Base-by-base conservation (phyloP, 2,329 filamentous ascomycete genomes). In the Colletotrichum zoysiae region DNA sequence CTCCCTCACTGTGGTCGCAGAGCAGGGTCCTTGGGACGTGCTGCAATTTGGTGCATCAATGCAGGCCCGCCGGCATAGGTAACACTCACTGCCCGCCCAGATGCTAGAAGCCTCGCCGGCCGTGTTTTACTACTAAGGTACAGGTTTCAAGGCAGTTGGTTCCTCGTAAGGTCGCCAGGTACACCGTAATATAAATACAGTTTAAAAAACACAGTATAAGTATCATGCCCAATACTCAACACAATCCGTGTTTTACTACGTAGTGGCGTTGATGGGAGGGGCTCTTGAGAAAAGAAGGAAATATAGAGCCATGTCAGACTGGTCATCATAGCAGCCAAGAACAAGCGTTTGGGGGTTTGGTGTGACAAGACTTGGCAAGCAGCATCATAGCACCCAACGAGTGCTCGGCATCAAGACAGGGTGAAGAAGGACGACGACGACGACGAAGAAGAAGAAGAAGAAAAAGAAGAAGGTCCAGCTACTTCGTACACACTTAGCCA, bases 61-160 rank as follows among this genome's bases (percentile, higher is more conserved):
- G 12, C 65, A 50, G 30, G 16, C n/a, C n/a, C n/a, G n/a, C n/a
- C n/a, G n/a, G n/a, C n/a, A n/a, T n/a, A n/a, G n/a, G n/a, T n/a
- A n/a, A n/a, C n/a, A n/a, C n/a, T n/a, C n/a, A 59, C 35, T 65
- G 66, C 53, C 60, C 53, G 66, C 53, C 60, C 53, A 65, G 50
- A 60, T 46, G 48, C 40, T 51, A 30, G 16, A 61, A 57, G 63
- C 63, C 55, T 70, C 46, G 55, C 48, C 18, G 35, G 30, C 40
- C 40, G 40, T 16, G 40, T 42, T 42, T 42, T 42, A 3, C 40
- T 14, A 14, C n/a, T n/a, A n/a, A n/a, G n/a, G n/a, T n/a, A n/a
- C n/a, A n/a, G n/a, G n/a, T n/a, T n/a, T n/a, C n/a, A n/a, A n/a
- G n/a, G n/a, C n/a, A n/a, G n/a, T n/a, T n/a, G n/a, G n/a, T n/a